phyloP scores from a whole-genome alignment of 352 stramenopile species.

The Pythium grandisporangium region DNA sequence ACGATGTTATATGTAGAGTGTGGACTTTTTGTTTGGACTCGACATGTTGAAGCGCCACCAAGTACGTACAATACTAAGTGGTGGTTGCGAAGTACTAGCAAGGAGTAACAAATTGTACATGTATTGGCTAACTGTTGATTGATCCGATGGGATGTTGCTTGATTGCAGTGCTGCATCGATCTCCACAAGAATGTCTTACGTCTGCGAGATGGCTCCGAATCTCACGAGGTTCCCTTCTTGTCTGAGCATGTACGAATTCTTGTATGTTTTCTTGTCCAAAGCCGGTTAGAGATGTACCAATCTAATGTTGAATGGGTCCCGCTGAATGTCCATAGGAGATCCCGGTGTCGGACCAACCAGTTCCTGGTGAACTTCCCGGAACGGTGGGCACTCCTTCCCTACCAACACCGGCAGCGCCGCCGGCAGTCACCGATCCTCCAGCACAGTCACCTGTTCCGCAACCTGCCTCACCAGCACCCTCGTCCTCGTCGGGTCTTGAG shows the following conservation, averaged over 20 bases:
- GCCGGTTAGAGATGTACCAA: not conserved
- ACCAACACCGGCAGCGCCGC: not conserved
- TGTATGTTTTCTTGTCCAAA: not conserved
- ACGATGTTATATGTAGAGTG: no score
- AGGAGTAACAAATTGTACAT: no score
- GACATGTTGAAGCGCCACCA: conserved; percentile 98
- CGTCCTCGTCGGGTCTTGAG: conserved; percentile 9
- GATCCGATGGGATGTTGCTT: conserved; percentile 1
- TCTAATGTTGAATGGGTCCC: not conserved
- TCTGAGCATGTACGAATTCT: conserved; percentile 54
- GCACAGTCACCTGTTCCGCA: conserved; percentile 3
- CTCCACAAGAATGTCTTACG: conserved; percentile 88
- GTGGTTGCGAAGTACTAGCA: no score
- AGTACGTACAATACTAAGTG: conserved; percentile 25
- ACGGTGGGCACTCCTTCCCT: not conserved
- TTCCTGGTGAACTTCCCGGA: conserved; percentile 12
- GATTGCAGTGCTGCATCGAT: conserved; percentile 90
- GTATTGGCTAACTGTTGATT: no score
- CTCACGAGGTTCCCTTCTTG: conserved; percentile 82
- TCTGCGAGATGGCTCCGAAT: conserved; percentile 50
- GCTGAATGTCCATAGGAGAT: conserved; percentile 37
- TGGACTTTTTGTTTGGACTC: conserved; percentile 97
- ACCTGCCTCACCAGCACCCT: conserved; percentile 6
- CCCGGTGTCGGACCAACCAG: conserved; percentile 35
- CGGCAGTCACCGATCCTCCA: no score